Percentiles rank a stretch among this genome's conserved stretches.
These are phyloP conservation scores for Pythium folliculosum DNA, from an alignment of 352 stramenopile genomes.

Conservation along the genomic window DNA sequence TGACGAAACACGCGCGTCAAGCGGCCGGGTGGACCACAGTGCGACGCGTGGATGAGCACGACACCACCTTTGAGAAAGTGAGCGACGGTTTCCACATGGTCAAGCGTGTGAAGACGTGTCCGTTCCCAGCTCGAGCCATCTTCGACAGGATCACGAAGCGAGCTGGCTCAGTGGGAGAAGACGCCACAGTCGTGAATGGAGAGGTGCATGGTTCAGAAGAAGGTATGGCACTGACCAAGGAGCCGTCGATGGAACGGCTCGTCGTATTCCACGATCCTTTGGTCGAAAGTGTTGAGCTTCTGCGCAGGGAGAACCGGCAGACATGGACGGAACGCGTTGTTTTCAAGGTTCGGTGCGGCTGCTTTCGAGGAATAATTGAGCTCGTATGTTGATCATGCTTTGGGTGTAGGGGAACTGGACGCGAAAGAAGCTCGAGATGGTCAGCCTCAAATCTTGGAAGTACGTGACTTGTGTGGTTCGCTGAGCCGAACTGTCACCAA, in stretches of 20 bases:
- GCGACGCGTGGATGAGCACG: slow-evolving; percentile 40
- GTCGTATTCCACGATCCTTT: slow-evolving; percentile 38
- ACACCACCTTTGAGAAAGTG: slow-evolving; percentile 56
- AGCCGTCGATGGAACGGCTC: neutral
- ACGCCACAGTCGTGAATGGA: neutral
- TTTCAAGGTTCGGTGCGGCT: slow-evolving; percentile 41
- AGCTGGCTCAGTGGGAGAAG: neutral
- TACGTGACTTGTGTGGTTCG: slow-evolving; percentile 19
- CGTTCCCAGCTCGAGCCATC: slow-evolving; percentile 66
- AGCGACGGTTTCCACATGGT: slow-evolving; percentile 66
- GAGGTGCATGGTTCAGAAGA: neutral
- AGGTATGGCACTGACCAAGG: neutral
- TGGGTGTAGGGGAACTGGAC: slow-evolving; percentile 34
- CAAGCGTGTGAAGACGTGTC: slow-evolving; percentile 60
- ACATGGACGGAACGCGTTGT: slow-evolving; percentile 60
- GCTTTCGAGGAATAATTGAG: neutral
- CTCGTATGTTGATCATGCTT: neutral
- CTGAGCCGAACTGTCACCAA: neutral
- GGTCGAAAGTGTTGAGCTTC: slow-evolving; percentile 49
- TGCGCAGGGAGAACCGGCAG: slow-evolving; percentile 49
- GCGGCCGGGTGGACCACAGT: slow-evolving; percentile 42
- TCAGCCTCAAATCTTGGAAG: slow-evolving; percentile 72
- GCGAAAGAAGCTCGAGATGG: slow-evolving; percentile 45
- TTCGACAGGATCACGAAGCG: slow-evolving; percentile 73
- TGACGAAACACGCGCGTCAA: slow-evolving; percentile 48